phyloP scores from a whole-genome alignment of 1,284 basidiomycete species.

The Xanthoconium separans region DNA sequence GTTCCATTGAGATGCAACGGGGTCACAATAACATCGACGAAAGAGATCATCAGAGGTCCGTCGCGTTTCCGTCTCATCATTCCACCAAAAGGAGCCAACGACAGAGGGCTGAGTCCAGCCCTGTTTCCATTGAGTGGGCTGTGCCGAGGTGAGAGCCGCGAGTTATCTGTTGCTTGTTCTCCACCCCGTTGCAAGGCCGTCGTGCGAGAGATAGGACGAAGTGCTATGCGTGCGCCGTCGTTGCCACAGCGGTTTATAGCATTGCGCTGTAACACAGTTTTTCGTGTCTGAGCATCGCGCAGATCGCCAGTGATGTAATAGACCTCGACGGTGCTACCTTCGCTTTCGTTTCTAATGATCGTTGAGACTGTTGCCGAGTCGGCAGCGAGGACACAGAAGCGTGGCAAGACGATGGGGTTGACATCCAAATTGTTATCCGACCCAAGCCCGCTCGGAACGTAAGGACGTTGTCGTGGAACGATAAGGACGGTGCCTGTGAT shows the following conservation, averaged over 20 bases:
- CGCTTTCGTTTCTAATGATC: slow-evolving; percentile 56
- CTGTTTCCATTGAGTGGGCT: slow-evolving; percentile 30
- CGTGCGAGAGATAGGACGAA: slow-evolving; percentile 40
- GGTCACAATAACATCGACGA: slow-evolving; percentile 52
- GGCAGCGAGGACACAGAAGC: slow-evolving; percentile 65
- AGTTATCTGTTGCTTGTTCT: slow-evolving; percentile 23
- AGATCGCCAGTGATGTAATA: slow-evolving; percentile 58
- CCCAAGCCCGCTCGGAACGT: slow-evolving; percentile 19
- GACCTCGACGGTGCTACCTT: slow-evolving; percentile 53
- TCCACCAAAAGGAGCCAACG: slow-evolving; percentile 25
- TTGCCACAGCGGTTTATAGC: slow-evolving; percentile 54
- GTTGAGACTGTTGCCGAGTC: slow-evolving; percentile 58
- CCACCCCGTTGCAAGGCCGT: slow-evolving; percentile 27
- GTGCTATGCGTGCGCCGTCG: slow-evolving; percentile 56
- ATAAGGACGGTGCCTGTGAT: slow-evolving; percentile 66
- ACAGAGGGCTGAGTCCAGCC: slow-evolving; percentile 14
- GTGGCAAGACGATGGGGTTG: slow-evolving; percentile 56
- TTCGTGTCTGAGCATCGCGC: slow-evolving; percentile 57
- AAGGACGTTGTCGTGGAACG: slow-evolving; percentile 40
- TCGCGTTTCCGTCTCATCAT: slow-evolving; percentile 42
- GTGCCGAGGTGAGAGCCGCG: slow-evolving; percentile 32
- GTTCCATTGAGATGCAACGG: slow-evolving; percentile 41
- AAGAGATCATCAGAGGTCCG: slow-evolving; percentile 62
- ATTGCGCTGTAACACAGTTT: slow-evolving; percentile 58
- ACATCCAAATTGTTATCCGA: slow-evolving; percentile 38